Evolutionary conservation across 176 grass and related monocot species (phyloP).

Genomic region (Paspalum notatum): DNA sequence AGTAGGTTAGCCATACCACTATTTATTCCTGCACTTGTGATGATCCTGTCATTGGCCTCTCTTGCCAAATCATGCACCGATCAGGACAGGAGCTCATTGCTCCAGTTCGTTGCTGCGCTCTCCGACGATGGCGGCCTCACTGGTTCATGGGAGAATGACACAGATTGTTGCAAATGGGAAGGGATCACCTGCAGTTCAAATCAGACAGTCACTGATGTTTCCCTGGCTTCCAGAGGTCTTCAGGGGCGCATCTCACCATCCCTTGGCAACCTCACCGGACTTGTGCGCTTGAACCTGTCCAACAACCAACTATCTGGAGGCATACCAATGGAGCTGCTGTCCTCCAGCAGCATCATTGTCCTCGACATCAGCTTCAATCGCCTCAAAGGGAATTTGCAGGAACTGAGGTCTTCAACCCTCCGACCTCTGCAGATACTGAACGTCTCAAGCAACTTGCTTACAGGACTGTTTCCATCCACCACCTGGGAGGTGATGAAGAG

Average conservation of each 20-base stretch:
- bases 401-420: not conserved
- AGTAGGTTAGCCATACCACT: not conserved
- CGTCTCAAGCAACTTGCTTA: conserved; percentile 53
- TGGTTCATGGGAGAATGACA: conserved; percentile 8
- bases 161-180: conserved; percentile 50
- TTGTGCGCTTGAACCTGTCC: conserved; percentile 34
- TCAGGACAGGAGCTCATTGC: conserved; percentile 40
- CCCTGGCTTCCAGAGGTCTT: conserved; percentile 31
- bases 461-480: conserved; percentile 33
- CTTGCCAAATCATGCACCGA: not conserved
- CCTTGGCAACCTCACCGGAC: conserved; percentile 32
- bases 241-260: conserved; percentile 38
- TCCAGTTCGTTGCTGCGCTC: conserved; percentile 38
- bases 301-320: conserved; percentile 29
- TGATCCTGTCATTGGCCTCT: conserved; percentile 15
- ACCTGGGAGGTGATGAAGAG: conserved; percentile 12
- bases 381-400: conserved; percentile 8
- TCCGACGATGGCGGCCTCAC: conserved; percentile 2
- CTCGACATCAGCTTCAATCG: conserved; percentile 56
- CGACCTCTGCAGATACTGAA: conserved; percentile 45
- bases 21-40: not conserved
- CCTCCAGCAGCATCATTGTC: conserved; percentile 22
- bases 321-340: conserved; percentile 15
- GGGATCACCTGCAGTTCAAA: conserved; percentile 40
- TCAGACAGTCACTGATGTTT: conserved; percentile 8